Conservation (phyloP, 805 yeast species). For the Starmera quercuum region DNA sequence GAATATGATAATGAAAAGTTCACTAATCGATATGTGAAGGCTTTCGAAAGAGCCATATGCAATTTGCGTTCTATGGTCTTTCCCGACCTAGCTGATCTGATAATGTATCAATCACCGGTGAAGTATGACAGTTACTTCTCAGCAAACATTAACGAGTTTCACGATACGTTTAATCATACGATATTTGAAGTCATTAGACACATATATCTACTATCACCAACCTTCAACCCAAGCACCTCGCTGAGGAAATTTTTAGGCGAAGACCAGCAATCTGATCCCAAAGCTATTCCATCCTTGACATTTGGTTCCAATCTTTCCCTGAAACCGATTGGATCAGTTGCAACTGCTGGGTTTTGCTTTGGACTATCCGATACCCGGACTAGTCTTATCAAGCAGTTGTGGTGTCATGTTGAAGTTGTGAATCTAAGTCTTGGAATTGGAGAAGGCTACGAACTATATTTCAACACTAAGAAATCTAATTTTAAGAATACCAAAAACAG, state of each 20-base stretch:
- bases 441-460: constrained; percentile 21
- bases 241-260: constrained; percentile 9
- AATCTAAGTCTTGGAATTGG: constrained; percentile 14
- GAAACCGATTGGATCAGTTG: constrained; percentile 19
- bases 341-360: constrained; percentile 13
- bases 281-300: constrained; percentile 4
- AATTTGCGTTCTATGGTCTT: constrained; percentile 1
- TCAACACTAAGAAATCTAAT: constrained; percentile 10
- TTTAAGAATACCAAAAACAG: constrained; percentile 2
- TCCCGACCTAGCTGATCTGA: constrained; percentile 6
- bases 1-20: constrained; percentile 13
- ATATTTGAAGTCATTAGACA: constrained; percentile 5
- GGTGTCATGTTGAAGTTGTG: constrained; percentile 18
- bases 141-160: constrained; percentile 8
- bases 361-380: constrained; percentile 13
- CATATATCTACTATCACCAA: constrained; percentile 5
- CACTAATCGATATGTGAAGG: constrained; percentile 3
- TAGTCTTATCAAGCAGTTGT: constrained; percentile 12
- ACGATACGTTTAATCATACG: constrained; percentile 7
- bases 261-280: constrained; percentile 7
- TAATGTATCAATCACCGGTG: constrained; percentile 9
- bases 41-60: constrained; percentile 7
- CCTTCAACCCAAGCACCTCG: constrained; percentile 2
- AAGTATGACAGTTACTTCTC: constrained; percentile 7
- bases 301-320: constrained; percentile 8